Evolutionary conservation across 148 eudicot genomes (phyloP).

Genomic region (Nyssa sinensis): DNA sequence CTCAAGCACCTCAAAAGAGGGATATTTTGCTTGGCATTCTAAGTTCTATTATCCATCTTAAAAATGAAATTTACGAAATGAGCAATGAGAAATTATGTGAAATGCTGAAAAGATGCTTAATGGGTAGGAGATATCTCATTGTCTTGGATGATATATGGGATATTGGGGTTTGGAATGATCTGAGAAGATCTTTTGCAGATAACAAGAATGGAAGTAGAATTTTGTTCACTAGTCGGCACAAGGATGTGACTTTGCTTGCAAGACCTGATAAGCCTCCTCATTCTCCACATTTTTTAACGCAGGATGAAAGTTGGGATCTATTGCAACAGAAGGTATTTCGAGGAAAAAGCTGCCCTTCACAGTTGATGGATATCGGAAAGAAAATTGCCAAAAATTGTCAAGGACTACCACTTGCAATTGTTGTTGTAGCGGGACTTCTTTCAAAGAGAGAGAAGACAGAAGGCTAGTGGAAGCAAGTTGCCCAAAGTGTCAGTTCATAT

Average conservation of each 20-base stretch:
- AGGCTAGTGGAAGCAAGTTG: conserved; percentile 19
- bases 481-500: conserved; percentile 20
- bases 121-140: no score
- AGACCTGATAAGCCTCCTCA: neutral
- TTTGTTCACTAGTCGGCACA: conserved; percentile 35
- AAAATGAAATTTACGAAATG: neutral
- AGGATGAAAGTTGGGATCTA: conserved; percentile 2
- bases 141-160: conserved; percentile 51
- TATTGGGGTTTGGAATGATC: conserved; percentile 34
- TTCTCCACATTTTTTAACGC: conserved; percentile 17
- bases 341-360: conserved; percentile 22
- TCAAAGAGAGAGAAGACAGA: conserved; percentile 6
- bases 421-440: conserved; percentile 28
- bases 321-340: conserved; percentile 28
- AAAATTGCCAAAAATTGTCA: conserved; percentile 26
- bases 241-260: conserved; percentile 21
- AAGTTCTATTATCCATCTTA: no score
- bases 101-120: conserved; percentile 12
- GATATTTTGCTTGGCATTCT: conserved; percentile 28
- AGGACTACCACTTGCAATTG: conserved; percentile 46
- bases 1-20: conserved; percentile 28
- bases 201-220: no score
- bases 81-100: conserved; percentile 18
- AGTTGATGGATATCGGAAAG: conserved; percentile 22
- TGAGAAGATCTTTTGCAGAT: conserved; percentile 8